Evolutionary conservation across 176 grass and related monocot genomes (phyloP), one percentile per base, ranked within the genome.

Genomic region (Avena eriantha): DNA sequence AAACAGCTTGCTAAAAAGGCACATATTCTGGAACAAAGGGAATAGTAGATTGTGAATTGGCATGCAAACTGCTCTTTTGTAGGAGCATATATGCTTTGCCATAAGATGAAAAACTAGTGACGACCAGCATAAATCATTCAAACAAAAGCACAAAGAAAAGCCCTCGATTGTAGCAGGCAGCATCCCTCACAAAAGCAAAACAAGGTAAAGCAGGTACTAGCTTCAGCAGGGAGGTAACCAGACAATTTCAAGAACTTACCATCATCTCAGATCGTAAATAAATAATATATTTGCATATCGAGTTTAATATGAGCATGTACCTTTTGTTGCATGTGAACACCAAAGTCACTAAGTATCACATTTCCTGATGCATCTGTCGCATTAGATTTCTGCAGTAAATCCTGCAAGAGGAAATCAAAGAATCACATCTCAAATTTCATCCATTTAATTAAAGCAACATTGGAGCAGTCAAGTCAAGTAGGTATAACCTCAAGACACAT

Each of bases 301-400:
- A 16, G 7, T 85, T 63, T 59, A 85, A 80, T 1, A 26, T 16
- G 49, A 80, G 53, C 53, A 84, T 34, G 69, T 91, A 98, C 93
- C 88, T 92, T 90, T 77, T 98, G 92, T 79, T 94, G 93, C 75
- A 98, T 92, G 82, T 94, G 92, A 79, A 98, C 96, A 82, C 96
- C 96, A 89, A 94, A 92, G 87, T 98, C 96, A 82, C 91, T 92
- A 50, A 98, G 92, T 80, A 95, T 88, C 14, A 73, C 85, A 83
- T 98, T 98, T 88, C 96, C 93, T 80, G 96, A 98, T 72, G 92
- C 90, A 94, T 98, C 96, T 58, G 90, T 94, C 71, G 92, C 90
- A 88, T 91, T 94, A 68, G 92, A 98, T 82, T 92, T 95, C 79
- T 93, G 90, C 75, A 98, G 72, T 74, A 95, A 94, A 85, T 98